phyloP scores from a whole-genome alignment of 768 basidiomycete species.

The Coprinopsis strossmayeri region DNA sequence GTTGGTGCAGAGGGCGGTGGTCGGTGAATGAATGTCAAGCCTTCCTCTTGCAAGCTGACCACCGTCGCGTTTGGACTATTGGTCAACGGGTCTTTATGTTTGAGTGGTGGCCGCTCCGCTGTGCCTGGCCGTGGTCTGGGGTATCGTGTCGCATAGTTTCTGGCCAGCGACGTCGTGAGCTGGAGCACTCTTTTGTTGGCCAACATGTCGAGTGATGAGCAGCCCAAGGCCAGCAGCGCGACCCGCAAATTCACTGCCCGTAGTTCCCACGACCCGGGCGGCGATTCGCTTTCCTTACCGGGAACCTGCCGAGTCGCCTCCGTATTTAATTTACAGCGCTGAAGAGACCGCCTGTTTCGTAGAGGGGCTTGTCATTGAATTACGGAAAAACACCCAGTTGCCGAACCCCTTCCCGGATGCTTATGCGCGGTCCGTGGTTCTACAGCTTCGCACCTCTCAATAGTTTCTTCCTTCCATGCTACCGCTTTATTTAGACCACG shows the following conservation, averaged over 20 bases:
- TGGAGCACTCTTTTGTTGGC: conserved; percentile 18
- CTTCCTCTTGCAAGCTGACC: conserved; percentile 41
- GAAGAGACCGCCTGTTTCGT: too few species aligned
- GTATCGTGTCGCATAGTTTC: conserved; percentile 40
- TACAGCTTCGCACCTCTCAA: too few species aligned
- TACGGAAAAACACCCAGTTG: too few species aligned
- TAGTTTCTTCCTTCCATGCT: too few species aligned
- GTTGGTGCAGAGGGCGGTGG: conserved; percentile 76
- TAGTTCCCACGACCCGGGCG: conserved; percentile 7
- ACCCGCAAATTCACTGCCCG: conserved; percentile 4
- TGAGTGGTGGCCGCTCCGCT: conserved; percentile 48
- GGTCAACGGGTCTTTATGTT: conserved; percentile 50
- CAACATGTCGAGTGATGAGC: conserved; percentile 8
- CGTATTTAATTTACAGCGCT: too few species aligned
- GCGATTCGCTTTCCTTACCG: background rate
- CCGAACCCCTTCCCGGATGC: too few species aligned
- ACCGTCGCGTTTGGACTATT: conserved; percentile 48
- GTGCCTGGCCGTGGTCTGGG: conserved; percentile 46
- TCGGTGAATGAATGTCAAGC: conserved; percentile 76
- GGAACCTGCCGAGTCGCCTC: too few species aligned
- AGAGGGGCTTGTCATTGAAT: too few species aligned
- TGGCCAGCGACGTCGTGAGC: conserved; percentile 19
- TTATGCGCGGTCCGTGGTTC: too few species aligned
- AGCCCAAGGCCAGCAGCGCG: background rate
- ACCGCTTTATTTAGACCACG: too few species aligned